Conservation (phyloP, 2,329 filamentous ascomycete species). For the Botrytis sinoallii region DNA sequence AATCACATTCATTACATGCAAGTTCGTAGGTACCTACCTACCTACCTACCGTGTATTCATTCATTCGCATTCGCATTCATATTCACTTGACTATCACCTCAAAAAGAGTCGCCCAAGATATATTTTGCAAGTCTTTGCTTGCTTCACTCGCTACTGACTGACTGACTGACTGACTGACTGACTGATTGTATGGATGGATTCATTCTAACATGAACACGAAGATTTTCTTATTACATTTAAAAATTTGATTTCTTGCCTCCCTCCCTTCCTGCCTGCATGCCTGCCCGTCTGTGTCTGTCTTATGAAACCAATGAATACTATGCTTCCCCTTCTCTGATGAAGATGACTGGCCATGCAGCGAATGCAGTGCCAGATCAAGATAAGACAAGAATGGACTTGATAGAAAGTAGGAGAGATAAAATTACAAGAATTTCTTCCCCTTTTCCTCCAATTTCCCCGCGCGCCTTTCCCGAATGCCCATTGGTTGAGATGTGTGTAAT, state of each 20-base stretch:
- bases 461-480: slow-evolving; percentile 9
- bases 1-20: background rate
- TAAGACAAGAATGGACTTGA: background rate
- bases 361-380: slow-evolving; percentile 5
- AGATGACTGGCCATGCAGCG: background rate
- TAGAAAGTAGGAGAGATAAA: slow-evolving; percentile 14
- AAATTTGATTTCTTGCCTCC: slow-evolving; percentile 5
- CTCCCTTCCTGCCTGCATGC: background rate
- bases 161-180: background rate
- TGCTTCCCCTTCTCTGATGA: background rate
- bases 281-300: background rate
- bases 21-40: background rate
- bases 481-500: slow-evolving; percentile 9
- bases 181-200: background rate
- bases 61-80: background rate
- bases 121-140: background rate
- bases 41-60: too few relatives aligned
- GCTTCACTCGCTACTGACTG: background rate
- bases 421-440: slow-evolving; percentile 12
- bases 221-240: slow-evolving; percentile 12
- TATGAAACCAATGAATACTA: slow-evolving; percentile 3
- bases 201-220: background rate
- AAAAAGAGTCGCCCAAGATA: background rate
- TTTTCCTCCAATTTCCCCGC: slow-evolving; percentile 3
- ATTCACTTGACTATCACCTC: background rate